A percentile compares a stretch with the other conserved stretches of the same genome.
Evolutionary conservation across 2,329 filamentous ascomycete species (phyloP).

Genomic region (Pseudogymnoascus verrucosus): DNA sequence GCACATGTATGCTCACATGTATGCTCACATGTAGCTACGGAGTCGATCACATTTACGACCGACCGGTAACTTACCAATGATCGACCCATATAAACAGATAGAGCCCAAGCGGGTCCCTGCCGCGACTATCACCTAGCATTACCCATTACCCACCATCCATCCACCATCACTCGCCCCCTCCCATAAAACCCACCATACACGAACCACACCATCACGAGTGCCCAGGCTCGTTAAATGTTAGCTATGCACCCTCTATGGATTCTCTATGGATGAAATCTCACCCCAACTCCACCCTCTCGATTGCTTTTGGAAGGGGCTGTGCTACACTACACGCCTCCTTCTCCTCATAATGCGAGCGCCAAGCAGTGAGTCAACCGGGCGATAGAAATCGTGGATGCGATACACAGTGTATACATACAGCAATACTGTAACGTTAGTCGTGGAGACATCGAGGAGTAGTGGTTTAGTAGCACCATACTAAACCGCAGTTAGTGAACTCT

Average conservation of each 20-base stretch:
- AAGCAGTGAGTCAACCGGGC: background rate
- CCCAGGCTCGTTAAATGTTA: background rate
- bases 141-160: background rate
- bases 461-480: no score
- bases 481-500: no score
- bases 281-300: background rate
- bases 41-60: background rate
- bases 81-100: background rate
- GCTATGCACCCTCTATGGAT: background rate
- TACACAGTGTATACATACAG: background rate
- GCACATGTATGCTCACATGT: no score
- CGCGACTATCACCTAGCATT: background rate
- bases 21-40: no score
- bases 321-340: background rate
- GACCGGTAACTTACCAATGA: background rate
- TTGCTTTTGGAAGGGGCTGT: background rate
- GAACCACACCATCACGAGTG: background rate
- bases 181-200: background rate
- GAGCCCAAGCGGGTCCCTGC: constrained; percentile 3
- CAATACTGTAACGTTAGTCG: no score
- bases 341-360: background rate
- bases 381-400: background rate
- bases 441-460: no score
- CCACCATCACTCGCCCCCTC: background rate
- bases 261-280: background rate